phyloP scores from a whole-genome alignment of 1,284 basidiomycete species.

The Boletellus sp. region DNA sequence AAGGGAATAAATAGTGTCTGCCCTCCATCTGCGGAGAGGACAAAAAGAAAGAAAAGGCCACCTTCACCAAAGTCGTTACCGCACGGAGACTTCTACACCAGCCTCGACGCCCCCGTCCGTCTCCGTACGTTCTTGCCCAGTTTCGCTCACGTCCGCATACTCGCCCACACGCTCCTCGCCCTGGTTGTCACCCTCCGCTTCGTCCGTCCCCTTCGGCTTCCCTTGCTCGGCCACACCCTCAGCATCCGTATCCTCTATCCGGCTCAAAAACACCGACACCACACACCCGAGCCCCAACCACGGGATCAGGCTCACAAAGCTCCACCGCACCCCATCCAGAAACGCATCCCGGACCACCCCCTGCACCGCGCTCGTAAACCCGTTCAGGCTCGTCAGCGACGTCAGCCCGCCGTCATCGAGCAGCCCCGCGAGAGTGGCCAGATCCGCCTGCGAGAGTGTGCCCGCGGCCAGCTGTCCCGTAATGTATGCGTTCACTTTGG shows the following conservation, averaged over 20 bases:
- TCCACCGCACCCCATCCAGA: slow-evolving; percentile 39
- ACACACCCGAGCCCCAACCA: slow-evolving; percentile 42
- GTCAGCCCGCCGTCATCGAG: slow-evolving; percentile 23
- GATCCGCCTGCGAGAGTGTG: slow-evolving; percentile 27
- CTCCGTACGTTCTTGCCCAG: no score
- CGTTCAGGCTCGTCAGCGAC: slow-evolving; percentile 36
- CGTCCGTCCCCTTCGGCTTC: not conserved
- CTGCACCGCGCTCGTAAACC: slow-evolving; percentile 36
- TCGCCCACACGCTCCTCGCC: no score
- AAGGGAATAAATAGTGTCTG: not conserved
- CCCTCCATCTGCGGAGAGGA: not conserved
- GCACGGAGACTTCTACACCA: not conserved
- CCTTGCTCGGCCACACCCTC: not conserved
- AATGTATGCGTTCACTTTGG: slow-evolving; percentile 40
- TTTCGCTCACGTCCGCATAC: not conserved
- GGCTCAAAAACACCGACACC: slow-evolving; percentile 37
- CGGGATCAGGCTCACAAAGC: slow-evolving; percentile 46
- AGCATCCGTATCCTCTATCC: slow-evolving; percentile 26
- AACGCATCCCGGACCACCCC: slow-evolving; percentile 39
- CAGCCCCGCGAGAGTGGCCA: slow-evolving; percentile 22
- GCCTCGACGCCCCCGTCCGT: not conserved
- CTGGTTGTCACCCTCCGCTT: no score
- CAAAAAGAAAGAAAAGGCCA: not conserved
- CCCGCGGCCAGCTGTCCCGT: slow-evolving; percentile 22
- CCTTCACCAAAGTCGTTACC: not conserved